Percentiles rank a stretch among this genome's conserved stretches.
Evolutionary conservation across 176 grass and related monocot genomes (phyloP).

Genomic region (Musa beccarii): DNA sequence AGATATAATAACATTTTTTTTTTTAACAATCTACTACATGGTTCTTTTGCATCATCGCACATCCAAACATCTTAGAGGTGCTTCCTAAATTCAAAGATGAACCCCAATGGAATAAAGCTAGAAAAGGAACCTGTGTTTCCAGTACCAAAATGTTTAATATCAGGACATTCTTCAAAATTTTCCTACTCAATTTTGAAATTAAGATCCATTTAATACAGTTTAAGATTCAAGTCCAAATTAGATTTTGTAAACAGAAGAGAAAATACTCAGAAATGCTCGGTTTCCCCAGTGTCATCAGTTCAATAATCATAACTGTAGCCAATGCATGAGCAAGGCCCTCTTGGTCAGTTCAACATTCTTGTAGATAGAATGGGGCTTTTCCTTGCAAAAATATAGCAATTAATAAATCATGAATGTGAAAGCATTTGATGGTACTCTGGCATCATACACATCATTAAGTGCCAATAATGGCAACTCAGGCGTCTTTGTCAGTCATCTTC

Average conservation of each 20-base stretch:
- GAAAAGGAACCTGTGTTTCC: not conserved
- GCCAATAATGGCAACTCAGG: not conserved
- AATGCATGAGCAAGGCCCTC: no score
- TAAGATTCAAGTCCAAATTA: not conserved
- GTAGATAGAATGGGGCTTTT: no score
- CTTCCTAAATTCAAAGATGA: not conserved
- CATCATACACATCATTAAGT: not conserved
- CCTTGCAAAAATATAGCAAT: no score
- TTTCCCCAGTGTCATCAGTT: not conserved
- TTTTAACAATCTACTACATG: not conserved
- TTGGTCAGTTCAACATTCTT: no score
- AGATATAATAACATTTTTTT: not conserved
- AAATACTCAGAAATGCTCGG: not conserved
- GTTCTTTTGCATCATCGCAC: not conserved
- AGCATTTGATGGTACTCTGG: not conserved
- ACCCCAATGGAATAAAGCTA: not conserved
- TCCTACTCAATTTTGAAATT: not conserved
- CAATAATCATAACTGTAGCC: no score
- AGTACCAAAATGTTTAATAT: not conserved
- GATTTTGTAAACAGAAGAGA: no score
- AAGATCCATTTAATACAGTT: not conserved
- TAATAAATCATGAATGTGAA: not conserved
- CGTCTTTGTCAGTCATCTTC: not conserved
- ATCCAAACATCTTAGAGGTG: not conserved
- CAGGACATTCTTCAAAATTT: not conserved